A percentile compares a stretch with the other conserved stretches of the same genome.
Conservation (phyloP, 2,329 filamentous ascomycete genomes). For the Ceratocystis ficicola region DNA sequence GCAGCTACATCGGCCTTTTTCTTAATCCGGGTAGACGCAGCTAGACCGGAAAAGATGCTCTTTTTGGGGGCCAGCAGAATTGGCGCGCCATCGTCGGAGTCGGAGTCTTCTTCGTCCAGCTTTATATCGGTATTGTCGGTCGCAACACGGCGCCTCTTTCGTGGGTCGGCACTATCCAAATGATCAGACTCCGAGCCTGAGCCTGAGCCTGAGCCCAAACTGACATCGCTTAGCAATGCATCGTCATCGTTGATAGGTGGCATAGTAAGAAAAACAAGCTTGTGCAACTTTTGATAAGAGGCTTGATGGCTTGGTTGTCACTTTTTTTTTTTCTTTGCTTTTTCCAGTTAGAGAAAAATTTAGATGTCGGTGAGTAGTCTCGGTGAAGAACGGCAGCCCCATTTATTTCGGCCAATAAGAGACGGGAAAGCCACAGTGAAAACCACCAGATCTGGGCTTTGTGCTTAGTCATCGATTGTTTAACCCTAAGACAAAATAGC, state of each 20-base stretch:
- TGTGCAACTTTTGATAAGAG: neutral
- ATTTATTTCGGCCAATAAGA: neutral
- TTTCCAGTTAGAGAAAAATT: neutral
- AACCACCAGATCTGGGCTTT: neutral
- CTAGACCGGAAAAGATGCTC: conserved; percentile 33
- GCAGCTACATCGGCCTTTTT: conserved; percentile 27
- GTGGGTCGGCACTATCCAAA: conserved; percentile 35
- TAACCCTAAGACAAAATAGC: neutral
- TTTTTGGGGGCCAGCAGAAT: conserved; percentile 27
- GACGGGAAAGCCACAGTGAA: neutral
- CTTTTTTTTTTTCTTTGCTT: neutral
- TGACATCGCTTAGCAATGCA: conserved; percentile 10
- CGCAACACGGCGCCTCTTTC: conserved; percentile 34
- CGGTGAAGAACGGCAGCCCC: neutral
- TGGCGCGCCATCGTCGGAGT: conserved; percentile 26
- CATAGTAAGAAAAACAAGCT: conserved; percentile 12
- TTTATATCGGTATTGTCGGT: conserved; percentile 27
- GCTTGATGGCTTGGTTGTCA: neutral
- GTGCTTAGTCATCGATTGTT: neutral
- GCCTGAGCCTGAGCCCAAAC: conserved; percentile 31
- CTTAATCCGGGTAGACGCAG: conserved; percentile 44
- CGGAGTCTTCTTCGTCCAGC: conserved; percentile 25
- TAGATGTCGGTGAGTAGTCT: conserved; percentile 8
- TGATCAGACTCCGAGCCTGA: conserved; percentile 37
- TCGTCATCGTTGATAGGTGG: conserved; percentile 16